Evolutionary conservation across 2,329 filamentous ascomycete species (phyloP), one percentile per base, ranked within the genome.

Genomic region (Catunica adiposa): DNA sequence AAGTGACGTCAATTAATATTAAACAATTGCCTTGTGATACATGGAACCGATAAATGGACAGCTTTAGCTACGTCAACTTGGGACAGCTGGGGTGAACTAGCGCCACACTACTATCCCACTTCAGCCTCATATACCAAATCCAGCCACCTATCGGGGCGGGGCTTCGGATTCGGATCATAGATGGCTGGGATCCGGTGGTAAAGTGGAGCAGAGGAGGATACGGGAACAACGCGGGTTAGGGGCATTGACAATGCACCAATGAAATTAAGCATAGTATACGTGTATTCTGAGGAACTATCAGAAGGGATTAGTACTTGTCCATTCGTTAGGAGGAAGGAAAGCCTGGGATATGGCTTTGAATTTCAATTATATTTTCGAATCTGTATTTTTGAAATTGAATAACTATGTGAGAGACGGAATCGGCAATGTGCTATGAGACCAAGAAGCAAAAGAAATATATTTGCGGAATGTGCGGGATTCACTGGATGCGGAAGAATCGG

Each of bases 91-190:
- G 46, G 38, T 23, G n/a, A n/a, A n/a, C n/a, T 46, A 29, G n/a
- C 37, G 52, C 52, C 52, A 54, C 38, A 31, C n/a, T 5, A 42
- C n/a, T n/a, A 42, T 42, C 38, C 38, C 38, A 42, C n/a, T 8
- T 23, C 11, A 38, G 20, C 29, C 42, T 48, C 29, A 40, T 5
- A 22, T 23, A 17, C 38, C 38, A 44, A 7, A n/a, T n/a, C 14
- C 40, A 47, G 38, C 22, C 52, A 46, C 38, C 20, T 34, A 26
- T 15, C 11, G 50, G 3, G 3, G 15, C n/a, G 20, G 40, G 9
- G 6, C 26, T 25, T 23, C 44, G 7, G 22, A 17, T 25, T 22
- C 44, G 44, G 8, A 48, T 48, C 20, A 8, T 7, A 2, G 22
- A 48, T 11, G 44, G 20, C 22, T 23, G 8, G 22, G 11, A 48